phyloP scores from a whole-genome alignment of 441 rosid genomes.

The Aleurites moluccanus region DNA sequence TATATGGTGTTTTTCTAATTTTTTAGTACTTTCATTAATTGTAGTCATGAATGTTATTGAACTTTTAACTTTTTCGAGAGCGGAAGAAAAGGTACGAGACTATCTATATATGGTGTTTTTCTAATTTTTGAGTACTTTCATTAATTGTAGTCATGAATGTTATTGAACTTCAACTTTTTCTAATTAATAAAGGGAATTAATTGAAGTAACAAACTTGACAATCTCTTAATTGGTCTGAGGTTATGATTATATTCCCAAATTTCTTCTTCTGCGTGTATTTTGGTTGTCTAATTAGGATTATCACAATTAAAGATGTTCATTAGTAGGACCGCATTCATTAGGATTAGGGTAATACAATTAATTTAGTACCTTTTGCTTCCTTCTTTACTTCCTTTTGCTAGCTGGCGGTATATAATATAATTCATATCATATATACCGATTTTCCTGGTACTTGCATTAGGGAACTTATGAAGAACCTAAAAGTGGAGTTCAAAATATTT shows the following conservation, averaged over 20 bases:
- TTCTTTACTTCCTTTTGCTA: neutral
- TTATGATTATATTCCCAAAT: too few species aligned
- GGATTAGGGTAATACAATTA: neutral
- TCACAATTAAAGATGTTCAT: neutral
- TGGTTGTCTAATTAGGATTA: neutral
- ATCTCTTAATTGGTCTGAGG: too few species aligned
- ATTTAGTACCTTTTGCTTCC: neutral
- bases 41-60: neutral
- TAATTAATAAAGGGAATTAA: neutral
- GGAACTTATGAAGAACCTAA: neutral
- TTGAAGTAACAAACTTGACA: too few species aligned
- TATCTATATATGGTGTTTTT: slow-evolving; percentile 6
- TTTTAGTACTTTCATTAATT: neutral
- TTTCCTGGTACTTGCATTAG: slow-evolving; percentile 4
- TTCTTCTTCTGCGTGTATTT: neutral
- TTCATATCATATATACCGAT: neutral
- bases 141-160: neutral
- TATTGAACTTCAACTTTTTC: neutral
- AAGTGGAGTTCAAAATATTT: neutral
- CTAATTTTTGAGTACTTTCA: neutral
- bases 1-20: neutral
- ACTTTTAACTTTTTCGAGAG: slow-evolving; percentile 23
- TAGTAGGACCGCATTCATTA: slow-evolving; percentile 10
- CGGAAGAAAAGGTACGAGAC: slow-evolving; percentile 56
- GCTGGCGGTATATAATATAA: neutral